Base-by-base conservation (phyloP, 2,329 filamentous ascomycete genomes). In the Zasmidium cellare region DNA sequence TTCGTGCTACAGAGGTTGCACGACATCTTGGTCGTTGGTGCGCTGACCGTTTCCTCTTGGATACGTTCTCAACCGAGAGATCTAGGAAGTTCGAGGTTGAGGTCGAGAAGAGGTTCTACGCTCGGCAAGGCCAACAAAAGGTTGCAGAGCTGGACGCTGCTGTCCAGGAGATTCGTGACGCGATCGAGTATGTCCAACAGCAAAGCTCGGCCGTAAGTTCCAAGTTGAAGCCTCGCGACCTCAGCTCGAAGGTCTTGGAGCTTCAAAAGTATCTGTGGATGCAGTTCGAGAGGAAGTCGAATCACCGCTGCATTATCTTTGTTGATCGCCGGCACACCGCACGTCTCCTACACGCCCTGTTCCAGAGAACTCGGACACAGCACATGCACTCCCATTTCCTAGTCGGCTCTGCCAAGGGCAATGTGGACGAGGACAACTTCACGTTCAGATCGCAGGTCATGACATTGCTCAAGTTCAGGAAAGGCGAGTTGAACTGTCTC, bases 301-400 rank as follows among this genome's bases (percentile, higher is more conserved):
- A 85, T 6, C 79, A 82, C 24, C 86, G 87, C 59, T 96, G 91
- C 68, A 96, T 99, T 55, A 84, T 97, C 0, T 97, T 99, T 72
- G 91, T 96, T 0, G 82, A 91, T 60, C 83, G 88, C 70, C 82
- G 92, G 44, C 85, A 89, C 62, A 93, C 91, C 0, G 93, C 92
- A 0, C 83, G 85, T 18, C 74, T 96, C 16, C 77, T 99, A 1
- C 78, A 83, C 1, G 85, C 88, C 46, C 77, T 96, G 0, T 88
- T 96, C 60, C 73, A 78, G 0, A 57, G 55, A 9, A 79, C 91
- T 56, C 77, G 79, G 1, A 82, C 88, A 3, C 76, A 78, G 0
- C 79, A 87, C 58, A 76, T 94, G 58, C 80, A 76, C 9, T 79
- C 84, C 2, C 86, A 84, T 5, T 78, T 85, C 14, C 77, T 96